phyloP scores from a whole-genome alignment of 257 asterid species.

The Phtheirospermum japonicum region DNA sequence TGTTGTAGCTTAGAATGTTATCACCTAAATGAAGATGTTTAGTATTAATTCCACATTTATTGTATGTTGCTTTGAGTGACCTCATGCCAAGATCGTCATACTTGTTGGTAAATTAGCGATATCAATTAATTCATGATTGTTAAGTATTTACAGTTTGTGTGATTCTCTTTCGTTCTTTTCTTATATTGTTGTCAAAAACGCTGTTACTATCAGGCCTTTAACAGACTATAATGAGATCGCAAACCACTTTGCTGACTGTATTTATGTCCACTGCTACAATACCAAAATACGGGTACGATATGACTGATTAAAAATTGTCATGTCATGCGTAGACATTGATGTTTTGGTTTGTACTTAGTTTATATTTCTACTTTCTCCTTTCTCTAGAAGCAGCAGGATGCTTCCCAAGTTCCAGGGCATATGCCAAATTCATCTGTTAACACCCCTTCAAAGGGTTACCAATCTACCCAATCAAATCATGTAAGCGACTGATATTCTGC shows the following conservation, averaged over 20 bases:
- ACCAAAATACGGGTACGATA: constrained; percentile 56
- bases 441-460: constrained; percentile 65
- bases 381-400: constrained; percentile 54
- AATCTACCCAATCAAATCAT: constrained; percentile 47
- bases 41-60: neutral
- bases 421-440: constrained; percentile 46
- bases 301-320: neutral
- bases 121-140: neutral
- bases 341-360: neutral
- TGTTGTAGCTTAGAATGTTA: neutral
- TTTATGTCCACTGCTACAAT: constrained; percentile 77
- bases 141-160: constrained; percentile 1
- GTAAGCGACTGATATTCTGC: constrained; percentile 35
- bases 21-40: neutral
- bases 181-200: constrained; percentile 7
- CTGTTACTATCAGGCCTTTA: constrained; percentile 60
- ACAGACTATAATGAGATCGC: constrained; percentile 79
- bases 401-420: constrained; percentile 38
- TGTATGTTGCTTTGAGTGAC: constrained; percentile 1
- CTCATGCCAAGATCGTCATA: neutral
- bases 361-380: constrained; percentile 4
- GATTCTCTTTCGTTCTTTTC: constrained; percentile 15
- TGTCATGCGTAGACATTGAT: constrained; percentile 2
- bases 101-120: neutral
- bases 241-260: constrained; percentile 76